Conservation (phyloP, 2,329 filamentous ascomycete genomes). For the Monilinia polystroma region DNA sequence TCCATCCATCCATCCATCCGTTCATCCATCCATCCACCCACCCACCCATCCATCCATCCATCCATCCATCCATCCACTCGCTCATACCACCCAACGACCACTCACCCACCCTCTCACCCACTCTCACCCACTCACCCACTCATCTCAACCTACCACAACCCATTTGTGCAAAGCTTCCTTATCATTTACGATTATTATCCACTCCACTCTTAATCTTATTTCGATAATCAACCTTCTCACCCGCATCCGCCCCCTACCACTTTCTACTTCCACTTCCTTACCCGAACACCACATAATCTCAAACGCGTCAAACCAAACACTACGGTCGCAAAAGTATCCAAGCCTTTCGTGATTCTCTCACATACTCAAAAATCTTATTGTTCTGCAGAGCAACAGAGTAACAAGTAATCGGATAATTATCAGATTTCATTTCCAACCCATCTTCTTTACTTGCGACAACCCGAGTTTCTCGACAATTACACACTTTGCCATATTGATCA, state of each 20-base stretch:
- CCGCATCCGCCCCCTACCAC: constrained; percentile 19
- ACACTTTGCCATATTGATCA: constrained; percentile 25
- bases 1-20: neutral
- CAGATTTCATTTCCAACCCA: constrained; percentile 14
- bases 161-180: constrained; percentile 20
- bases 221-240: constrained; percentile 25
- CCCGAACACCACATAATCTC: constrained; percentile 21
- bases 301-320: constrained; percentile 20
- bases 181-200: constrained; percentile 6
- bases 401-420: neutral
- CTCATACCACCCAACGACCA: too few species aligned
- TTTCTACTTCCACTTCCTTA: constrained; percentile 10
- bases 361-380: neutral
- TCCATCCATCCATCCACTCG: neutral
- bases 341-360: constrained; percentile 10
- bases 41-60: neutral
- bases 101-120: neutral
- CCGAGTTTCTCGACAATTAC: constrained; percentile 23
- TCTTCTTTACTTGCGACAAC: constrained; percentile 22
- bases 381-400: constrained; percentile 8
- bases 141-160: neutral
- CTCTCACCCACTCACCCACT: neutral
- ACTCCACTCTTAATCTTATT: constrained; percentile 24
- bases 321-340: constrained; percentile 25
- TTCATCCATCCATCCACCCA: neutral